Percentiles rank a stretch among this genome's conserved stretches.
Evolutionary conservation across 1,284 basidiomycete species (phyloP).

Genomic region (Cerioporus squamosus): DNA sequence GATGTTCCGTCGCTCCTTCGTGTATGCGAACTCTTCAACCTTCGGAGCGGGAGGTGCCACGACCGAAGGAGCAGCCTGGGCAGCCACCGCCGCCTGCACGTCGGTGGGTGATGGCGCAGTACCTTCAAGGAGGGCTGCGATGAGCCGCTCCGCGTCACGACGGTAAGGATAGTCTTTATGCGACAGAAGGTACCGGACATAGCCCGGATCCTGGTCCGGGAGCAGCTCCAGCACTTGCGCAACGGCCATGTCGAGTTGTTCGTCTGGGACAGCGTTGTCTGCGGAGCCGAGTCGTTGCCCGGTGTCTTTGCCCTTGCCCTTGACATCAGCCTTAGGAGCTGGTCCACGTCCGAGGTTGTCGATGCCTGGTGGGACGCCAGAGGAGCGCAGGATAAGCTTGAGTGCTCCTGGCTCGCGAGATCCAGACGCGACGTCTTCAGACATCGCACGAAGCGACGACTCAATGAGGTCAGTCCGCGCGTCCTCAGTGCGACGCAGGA

Average conservation of each 20-base stretch:
- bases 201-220: slow-evolving; percentile 56
- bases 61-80: neutral
- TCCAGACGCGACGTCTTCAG: slow-evolving; percentile 39
- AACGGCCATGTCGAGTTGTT: slow-evolving; percentile 54
- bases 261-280: neutral
- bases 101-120: slow-evolving; percentile 56
- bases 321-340: slow-evolving; percentile 35
- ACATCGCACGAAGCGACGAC: slow-evolving; percentile 43
- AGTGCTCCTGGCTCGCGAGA: slow-evolving; percentile 56
- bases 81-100: slow-evolving; percentile 23
- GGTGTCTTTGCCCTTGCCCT: slow-evolving; percentile 46
- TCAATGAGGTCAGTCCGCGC: slow-evolving; percentile 61
- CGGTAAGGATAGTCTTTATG: slow-evolving; percentile 52
- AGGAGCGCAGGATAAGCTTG: slow-evolving; percentile 62
- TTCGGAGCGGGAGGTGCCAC: neutral
- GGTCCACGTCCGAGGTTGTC: slow-evolving; percentile 41
- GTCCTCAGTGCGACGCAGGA: slow-evolving; percentile 55
- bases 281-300: slow-evolving; percentile 29
- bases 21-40: slow-evolving; percentile 39
- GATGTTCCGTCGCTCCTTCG: slow-evolving; percentile 64
- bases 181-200: slow-evolving; percentile 60
- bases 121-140: slow-evolving; percentile 74
- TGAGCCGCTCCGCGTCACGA: slow-evolving; percentile 59
- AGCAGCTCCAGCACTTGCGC: slow-evolving; percentile 74
- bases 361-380: slow-evolving; percentile 53